A percentile compares a stretch with the other conserved stretches of the same genome.
These are phyloP conservation scores for Serendipita sp. DNA, from an alignment of 1,284 basidiomycete species.

Conservation along the genomic window DNA sequence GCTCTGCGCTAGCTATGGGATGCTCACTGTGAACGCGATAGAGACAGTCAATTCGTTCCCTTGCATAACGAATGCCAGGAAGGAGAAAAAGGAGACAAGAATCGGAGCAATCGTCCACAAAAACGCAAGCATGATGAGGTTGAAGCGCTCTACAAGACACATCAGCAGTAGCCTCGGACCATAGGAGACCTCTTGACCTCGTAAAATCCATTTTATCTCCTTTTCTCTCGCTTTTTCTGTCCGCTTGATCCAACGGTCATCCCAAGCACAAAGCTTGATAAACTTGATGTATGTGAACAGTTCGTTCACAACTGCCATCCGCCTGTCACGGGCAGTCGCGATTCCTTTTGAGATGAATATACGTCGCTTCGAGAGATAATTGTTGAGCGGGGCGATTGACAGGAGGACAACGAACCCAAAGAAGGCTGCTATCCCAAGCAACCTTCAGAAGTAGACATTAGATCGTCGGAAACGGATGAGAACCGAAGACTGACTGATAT, in stretches of 20 bases:
- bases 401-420: conserved; percentile 70
- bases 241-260: conserved; percentile 14
- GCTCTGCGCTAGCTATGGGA: neutral
- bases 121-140: conserved; percentile 14
- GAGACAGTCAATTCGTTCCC: conserved; percentile 15
- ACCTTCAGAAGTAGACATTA: conserved; percentile 25
- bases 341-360: conserved; percentile 61
- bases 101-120: conserved; percentile 15
- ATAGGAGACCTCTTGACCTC: neutral
- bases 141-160: conserved; percentile 12
- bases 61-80: conserved; percentile 13
- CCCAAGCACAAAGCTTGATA: conserved; percentile 22
- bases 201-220: conserved; percentile 6
- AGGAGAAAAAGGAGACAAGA: conserved; percentile 14
- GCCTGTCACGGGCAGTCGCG: conserved; percentile 55
- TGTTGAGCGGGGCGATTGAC: conserved; percentile 63
- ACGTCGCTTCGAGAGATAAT: conserved; percentile 38
- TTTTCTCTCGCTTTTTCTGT: conserved; percentile 6
- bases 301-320: conserved; percentile 79
- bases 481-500: conserved; percentile 47
- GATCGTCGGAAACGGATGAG: neutral
- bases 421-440: conserved; percentile 75
- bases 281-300: conserved; percentile 36
- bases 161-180: neutral
- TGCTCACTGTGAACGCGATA: conserved; percentile 15